Evolutionary conservation across 2,329 filamentous ascomycete genomes (phyloP).

Genomic region (Hypoxylon sp.): DNA sequence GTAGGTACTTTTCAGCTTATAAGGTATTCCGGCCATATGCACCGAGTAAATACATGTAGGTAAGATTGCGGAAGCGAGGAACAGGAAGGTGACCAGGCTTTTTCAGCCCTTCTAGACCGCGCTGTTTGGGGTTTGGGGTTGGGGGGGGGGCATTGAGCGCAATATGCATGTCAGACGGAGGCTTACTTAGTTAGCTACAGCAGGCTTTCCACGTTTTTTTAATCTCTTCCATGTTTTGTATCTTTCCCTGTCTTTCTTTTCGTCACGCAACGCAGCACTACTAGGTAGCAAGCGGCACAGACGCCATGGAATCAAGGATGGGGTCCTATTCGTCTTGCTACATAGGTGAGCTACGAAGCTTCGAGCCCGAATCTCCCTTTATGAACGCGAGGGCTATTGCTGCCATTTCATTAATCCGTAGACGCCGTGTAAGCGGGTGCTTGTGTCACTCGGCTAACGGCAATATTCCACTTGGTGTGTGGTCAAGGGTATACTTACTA

Average conservation of each 20-base stretch:
- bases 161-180: slow-evolving; percentile 34
- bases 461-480: neutral
- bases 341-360: neutral
- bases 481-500: neutral
- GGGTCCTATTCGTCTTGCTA: neutral
- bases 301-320: neutral
- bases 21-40: neutral
- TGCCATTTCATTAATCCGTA: neutral
- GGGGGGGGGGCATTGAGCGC: neutral
- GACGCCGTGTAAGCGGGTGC: neutral
- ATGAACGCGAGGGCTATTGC: neutral
- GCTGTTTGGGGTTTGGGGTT: slow-evolving; percentile 8
- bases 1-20: neutral
- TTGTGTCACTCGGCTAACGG: neutral
- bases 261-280: neutral
- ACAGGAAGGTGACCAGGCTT: slow-evolving; percentile 32
- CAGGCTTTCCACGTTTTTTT: slow-evolving; percentile 23
- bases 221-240: neutral
- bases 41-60: neutral
- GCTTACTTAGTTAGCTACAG: slow-evolving; percentile 25
- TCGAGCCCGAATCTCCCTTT: neutral
- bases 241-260: too few species aligned
- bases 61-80: slow-evolving; percentile 29
- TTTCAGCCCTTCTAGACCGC: slow-evolving; percentile 31
- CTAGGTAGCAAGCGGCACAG: neutral